Evolutionary conservation across 768 basidiomycete species (phyloP).

Genomic region (Lanmaoa rubissima): DNA sequence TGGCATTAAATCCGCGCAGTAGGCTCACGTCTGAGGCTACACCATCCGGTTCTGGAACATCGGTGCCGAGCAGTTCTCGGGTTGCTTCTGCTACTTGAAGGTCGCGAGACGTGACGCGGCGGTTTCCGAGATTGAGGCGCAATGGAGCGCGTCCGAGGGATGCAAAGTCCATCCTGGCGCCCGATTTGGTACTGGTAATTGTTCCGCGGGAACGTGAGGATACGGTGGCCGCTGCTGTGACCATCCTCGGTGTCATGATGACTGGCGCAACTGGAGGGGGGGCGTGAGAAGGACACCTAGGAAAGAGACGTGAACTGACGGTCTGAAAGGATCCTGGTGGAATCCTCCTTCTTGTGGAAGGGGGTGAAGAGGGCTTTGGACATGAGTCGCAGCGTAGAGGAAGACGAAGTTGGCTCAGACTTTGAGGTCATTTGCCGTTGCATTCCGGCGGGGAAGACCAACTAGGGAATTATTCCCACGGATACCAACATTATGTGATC

Average conservation of each 20-base stretch:
- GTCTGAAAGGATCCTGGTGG: slow-evolving; percentile 71
- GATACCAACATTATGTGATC: neutral
- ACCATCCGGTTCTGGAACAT: slow-evolving; percentile 73
- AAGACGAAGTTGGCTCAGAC: too few relatives aligned
- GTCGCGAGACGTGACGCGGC: slow-evolving; percentile 78
- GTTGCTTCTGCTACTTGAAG: slow-evolving; percentile 81
- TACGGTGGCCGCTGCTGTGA: slow-evolving; percentile 66
- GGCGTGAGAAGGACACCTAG: slow-evolving; percentile 23
- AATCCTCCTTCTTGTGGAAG: slow-evolving; percentile 62
- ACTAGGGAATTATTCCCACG: slow-evolving; percentile 13
- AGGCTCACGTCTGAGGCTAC: slow-evolving; percentile 75
- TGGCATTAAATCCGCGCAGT: slow-evolving; percentile 90
- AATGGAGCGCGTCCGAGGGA: slow-evolving; percentile 78
- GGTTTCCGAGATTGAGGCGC: slow-evolving; percentile 59
- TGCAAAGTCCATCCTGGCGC: slow-evolving; percentile 62
- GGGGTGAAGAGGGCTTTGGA: slow-evolving; percentile 72
- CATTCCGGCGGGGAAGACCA: slow-evolving; percentile 2
- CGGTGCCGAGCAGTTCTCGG: slow-evolving; percentile 66
- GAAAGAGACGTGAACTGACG: slow-evolving; percentile 43
- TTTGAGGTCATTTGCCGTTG: slow-evolving; percentile 14
- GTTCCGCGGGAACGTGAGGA: slow-evolving; percentile 46
- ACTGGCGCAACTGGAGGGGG: slow-evolving; percentile 64
- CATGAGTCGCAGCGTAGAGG: slow-evolving; percentile 28
- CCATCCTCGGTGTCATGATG: slow-evolving; percentile 87
- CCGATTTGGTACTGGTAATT: slow-evolving; percentile 30